Evolutionary conservation across 2,329 filamentous ascomycete genomes (phyloP), one percentile per base, ranked within the genome.

Genomic region (Trichoderma sp.): DNA sequence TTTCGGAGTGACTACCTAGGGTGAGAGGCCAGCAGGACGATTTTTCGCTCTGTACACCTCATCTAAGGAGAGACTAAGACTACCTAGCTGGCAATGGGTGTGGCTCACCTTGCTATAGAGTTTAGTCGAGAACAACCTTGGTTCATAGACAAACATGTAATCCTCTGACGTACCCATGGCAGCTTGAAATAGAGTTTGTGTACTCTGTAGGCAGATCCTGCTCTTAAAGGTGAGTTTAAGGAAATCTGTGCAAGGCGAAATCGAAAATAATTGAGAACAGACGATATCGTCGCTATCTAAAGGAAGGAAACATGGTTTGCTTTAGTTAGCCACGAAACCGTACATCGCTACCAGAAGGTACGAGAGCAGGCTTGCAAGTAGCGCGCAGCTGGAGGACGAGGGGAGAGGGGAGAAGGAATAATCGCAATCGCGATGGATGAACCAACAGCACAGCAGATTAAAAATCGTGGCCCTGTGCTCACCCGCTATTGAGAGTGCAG

Each of bases 31-130:
- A 56, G 33, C 33, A 47, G 61, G 31, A 40, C 49, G n/a, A 19
- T 21, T 58, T 31, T 29, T 56, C 52, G 58, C 52, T 24, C 63
- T 43, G 19, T 24, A n/a, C 59, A 59, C 53, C 31, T 53, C 67
- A 69, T 33, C 27, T 40, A 43, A 37, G 37, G n/a, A 59, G 40
- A 55, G 33, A 21, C 49, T 33, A 56, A 21, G 61, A 47, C n/a
- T 35, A 19, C 33, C 33, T 35, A 35, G 40, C 31, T 21, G 27
- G 21, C 14, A 33, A 29, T 37, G 40, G 35, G 37, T 37, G 40
- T 49, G 35, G 31, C 55, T 37, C 21, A n/a, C 57, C 63, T 52
- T 14, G 21, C 16, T 29, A 33, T 52, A 21, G 29, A 52, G 29
- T 14, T 35, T n/a, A 6, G 13, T 59, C 0, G 29, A 47, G 14